A percentile compares a stretch with the other conserved stretches of the same genome.
phyloP scores from a whole-genome alignment of 2,329 filamentous ascomycete genomes.

The Kalmusia sp. region DNA sequence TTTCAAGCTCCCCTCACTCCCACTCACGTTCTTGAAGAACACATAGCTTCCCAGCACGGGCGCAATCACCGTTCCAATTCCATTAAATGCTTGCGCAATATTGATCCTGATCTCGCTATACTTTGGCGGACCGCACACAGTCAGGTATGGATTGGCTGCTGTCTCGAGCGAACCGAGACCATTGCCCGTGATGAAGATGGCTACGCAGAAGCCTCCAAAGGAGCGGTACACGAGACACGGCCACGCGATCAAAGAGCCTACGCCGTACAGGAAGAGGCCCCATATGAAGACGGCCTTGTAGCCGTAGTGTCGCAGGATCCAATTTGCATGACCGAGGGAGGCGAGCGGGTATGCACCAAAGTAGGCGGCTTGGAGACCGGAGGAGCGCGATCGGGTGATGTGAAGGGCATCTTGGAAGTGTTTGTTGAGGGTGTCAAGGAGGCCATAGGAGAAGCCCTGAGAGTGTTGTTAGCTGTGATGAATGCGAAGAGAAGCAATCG shows the following conservation, averaged over 20 bases:
- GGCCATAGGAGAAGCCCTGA: constrained; percentile 62
- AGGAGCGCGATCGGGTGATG: constrained; percentile 53
- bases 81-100: constrained; percentile 65
- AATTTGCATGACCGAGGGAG: constrained; percentile 56
- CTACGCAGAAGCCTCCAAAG: constrained; percentile 67
- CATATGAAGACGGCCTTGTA: constrained; percentile 57
- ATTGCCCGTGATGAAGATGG: constrained; percentile 63
- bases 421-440: constrained; percentile 62
- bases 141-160: constrained; percentile 61
- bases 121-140: constrained; percentile 64
- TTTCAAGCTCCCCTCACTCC: constrained; percentile 57
- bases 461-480: neutral
- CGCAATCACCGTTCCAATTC: constrained; percentile 64
- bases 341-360: constrained; percentile 59
- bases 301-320: constrained; percentile 57
- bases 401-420: constrained; percentile 55
- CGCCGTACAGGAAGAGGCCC: constrained; percentile 62
- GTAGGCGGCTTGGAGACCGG: constrained; percentile 58
- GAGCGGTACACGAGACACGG: constrained; percentile 62
- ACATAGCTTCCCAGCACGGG: constrained; percentile 67
- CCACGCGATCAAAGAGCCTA: constrained; percentile 67
- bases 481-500: neutral
- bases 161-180: constrained; percentile 65
- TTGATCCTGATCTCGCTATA: constrained; percentile 67
- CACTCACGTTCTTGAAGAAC: constrained; percentile 64